A percentile compares a stretch with the other conserved stretches of the same genome.
Conservation (phyloP, 2,329 filamentous ascomycete species). For the Colletotrichum cereale region DNA sequence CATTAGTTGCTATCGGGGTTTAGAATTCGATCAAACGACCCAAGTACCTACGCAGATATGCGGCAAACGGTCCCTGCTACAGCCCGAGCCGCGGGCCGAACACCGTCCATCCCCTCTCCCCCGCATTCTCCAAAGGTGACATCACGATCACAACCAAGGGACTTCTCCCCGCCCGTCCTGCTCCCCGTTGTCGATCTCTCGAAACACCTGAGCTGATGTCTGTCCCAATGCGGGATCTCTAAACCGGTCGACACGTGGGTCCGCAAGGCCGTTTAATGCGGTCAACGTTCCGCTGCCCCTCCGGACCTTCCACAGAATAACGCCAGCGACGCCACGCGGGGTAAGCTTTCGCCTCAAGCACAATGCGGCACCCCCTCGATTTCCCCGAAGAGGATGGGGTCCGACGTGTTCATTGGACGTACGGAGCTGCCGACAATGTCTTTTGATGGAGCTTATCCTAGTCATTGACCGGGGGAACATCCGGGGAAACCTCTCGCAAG, state of each 20-base stretch:
- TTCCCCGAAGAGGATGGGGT: background rate
- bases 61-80: no score
- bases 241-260: constrained; percentile 3
- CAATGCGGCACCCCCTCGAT: background rate
- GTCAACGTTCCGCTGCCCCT: constrained; percentile 17
- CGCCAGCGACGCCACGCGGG: constrained; percentile 19
- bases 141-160: constrained; percentile 7
- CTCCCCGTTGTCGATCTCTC: constrained; percentile 23
- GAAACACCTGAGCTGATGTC: background rate
- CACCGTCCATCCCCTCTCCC: constrained; percentile 21
- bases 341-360: constrained; percentile 19
- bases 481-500: background rate
- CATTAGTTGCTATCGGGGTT: no score
- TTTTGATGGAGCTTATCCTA: constrained; percentile 14
- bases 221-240: constrained; percentile 9
- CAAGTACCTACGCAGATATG: no score
- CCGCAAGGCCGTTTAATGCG: constrained; percentile 7
- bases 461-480: constrained; percentile 26
- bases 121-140: constrained; percentile 35
- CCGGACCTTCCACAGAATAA: constrained; percentile 1
- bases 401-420: constrained; percentile 16
- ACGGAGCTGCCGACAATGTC: constrained; percentile 9
- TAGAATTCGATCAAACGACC: no score
- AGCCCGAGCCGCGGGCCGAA: constrained; percentile 17
- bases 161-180: no score